Evolutionary conservation across 371 early-diverging fungal species (phyloP).

Genomic region (Cokeromyces recurvatus): DNA sequence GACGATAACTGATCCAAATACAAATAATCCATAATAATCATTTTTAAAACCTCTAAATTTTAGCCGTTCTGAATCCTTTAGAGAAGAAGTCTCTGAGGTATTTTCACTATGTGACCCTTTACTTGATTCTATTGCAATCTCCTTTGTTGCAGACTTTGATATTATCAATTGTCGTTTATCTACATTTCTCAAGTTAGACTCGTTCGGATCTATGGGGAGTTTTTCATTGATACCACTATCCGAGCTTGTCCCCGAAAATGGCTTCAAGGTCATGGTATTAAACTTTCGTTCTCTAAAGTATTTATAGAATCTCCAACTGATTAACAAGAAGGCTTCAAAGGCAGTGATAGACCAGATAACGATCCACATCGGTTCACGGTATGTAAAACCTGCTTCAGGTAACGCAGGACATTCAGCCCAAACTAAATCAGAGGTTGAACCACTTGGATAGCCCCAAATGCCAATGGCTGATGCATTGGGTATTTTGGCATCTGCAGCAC

Average conservation of each 20-base stretch:
- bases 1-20: conserved; percentile 30
- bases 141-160: not conserved
- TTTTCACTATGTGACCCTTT: not conserved
- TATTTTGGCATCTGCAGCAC: conserved; percentile 27
- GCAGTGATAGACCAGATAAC: conserved; percentile 41
- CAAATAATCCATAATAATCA: conserved; percentile 38
- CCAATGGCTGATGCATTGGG: conserved; percentile 11
- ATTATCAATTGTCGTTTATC: too few species aligned
- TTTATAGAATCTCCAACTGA: conserved; percentile 49
- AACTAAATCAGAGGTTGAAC: conserved; percentile 2
- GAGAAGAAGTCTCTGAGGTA: conserved; percentile 5
- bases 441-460: conserved; percentile 23
- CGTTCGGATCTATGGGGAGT: not conserved
- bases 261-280: not conserved
- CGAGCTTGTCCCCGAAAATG: too few species aligned
- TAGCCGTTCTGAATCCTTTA: conserved; percentile 19
- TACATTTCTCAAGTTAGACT: not conserved
- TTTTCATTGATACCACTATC: not conserved
- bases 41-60: conserved; percentile 48
- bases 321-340: conserved; percentile 33
- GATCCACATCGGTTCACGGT: conserved; percentile 40
- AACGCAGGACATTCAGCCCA: conserved; percentile 45
- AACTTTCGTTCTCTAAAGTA: conserved; percentile 12
- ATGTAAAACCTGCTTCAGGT: conserved; percentile 28
- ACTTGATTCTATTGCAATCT: not conserved